Evolutionary conservation across 176 grass and related monocot genomes (phyloP), one percentile per base, ranked within the genome.

Genomic region (Chloris gayana): DNA sequence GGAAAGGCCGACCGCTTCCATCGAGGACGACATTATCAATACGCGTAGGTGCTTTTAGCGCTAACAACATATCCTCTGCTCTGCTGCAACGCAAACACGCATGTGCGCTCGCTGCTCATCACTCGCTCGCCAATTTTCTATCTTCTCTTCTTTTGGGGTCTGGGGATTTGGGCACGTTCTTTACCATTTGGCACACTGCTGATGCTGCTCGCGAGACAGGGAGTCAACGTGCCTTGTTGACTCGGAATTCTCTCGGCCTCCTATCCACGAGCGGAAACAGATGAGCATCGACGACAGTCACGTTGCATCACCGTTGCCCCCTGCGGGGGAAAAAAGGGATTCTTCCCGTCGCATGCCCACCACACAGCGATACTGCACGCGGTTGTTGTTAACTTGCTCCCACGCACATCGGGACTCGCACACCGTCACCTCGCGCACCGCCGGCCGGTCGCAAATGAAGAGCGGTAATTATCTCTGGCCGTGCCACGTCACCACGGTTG

Each of bases 1-100:
- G 61, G 75, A 78, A 66, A 67, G 76, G 2, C 39, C n/a, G n/a
- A n/a, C n/a, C n/a, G 60, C 42, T 47, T 33, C 75, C 35, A 37
- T 37, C 35, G 60, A 77, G 73, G 19, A n/a, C 18, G 44, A 45
- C 44, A 45, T 45, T 11, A 44, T 44, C 11, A 44, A n/a, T n/a
- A n/a, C n/a, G n/a, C n/a, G n/a, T n/a, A n/a, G n/a, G n/a, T n/a
- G n/a, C n/a, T n/a, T n/a, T 0, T 44, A 37, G 2, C n/a, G n/a
- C n/a, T n/a, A n/a, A n/a, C n/a, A n/a, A n/a, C n/a, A n/a, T 42
- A 42, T 42, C 7, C 39, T 11, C 39, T 42, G 39, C 39, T 42
- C 39, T 10, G 10, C 39, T 9, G 35, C 35, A 37, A 6, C 3
- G 35, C 35, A 37, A 37, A n/a, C n/a, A 2, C 29, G 26, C 69